Evolutionary conservation across 2,329 filamentous ascomycete species (phyloP), one percentile per base, ranked within the genome.

Genomic region (Aureobasidium vineae): DNA sequence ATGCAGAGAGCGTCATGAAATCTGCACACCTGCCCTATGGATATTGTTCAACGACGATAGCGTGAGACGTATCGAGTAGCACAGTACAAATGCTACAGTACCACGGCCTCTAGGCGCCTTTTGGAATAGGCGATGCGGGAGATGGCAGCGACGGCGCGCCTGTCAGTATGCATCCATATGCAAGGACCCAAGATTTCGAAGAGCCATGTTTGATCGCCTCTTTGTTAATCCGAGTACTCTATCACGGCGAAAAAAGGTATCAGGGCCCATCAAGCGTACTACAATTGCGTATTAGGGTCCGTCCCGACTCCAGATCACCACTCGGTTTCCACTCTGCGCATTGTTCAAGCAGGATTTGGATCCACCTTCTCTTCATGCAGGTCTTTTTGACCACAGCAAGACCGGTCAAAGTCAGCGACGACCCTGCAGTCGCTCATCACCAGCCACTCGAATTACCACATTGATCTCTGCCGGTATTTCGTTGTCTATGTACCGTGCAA

Each of bases 41-140:
- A 63, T 50, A 63, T 50, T 50, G 45, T 63, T 21, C 45, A 26
- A 38, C 59, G 28, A 52, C 59, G 28, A 52, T 50, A 63, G 43
- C 45, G 59, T 28, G 59, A 33, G 43, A 63, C 31, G 59, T 40
- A 52, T 63, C 45, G 26, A 50, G 45, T 50, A 50, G 23, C 26
- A 36, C 23, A 41, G 45, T 63, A 50, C 59, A 63, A 61, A 43
- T 40, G 59, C 45, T 63, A 63, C 59, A 63, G 59, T 63, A 63
- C 59, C 43, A 40, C 45, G 23, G 31, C 59, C 59, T 50, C 59
- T 63, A 63, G 21, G 59, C 59, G 59, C 36, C 33, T 63, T 63
- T 63, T 1, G 59, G 45, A 52, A 63, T 63, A 63, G 59, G 59
- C 59, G 15, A 15, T 38, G 60, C 60, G 60, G 60, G 60, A 64